A percentile compares a stretch with the other conserved stretches of the same genome.
Evolutionary conservation across 2,329 filamentous ascomycete genomes (phyloP).

Genomic region (Apiospora rasikravindrae): DNA sequence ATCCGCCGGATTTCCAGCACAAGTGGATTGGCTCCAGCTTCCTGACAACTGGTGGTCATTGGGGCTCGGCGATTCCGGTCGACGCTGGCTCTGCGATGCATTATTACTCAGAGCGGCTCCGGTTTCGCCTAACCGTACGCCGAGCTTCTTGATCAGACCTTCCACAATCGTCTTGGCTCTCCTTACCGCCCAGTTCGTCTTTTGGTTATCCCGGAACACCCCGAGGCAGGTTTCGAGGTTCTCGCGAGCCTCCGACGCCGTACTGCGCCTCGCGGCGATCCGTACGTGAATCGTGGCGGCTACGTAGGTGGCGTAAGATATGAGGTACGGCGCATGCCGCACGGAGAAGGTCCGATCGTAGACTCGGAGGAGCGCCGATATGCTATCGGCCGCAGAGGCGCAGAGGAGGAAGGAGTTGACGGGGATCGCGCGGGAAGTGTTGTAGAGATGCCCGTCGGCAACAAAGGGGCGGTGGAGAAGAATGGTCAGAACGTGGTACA

Average conservation of each 20-base stretch:
- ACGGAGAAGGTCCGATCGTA: conserved; percentile 53
- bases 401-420: conserved; percentile 52
- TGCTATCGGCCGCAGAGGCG: conserved; percentile 50
- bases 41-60: background rate
- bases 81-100: background rate
- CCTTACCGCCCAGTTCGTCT: conserved; percentile 55
- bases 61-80: background rate
- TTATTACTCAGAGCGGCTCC: background rate
- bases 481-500: conserved; percentile 57
- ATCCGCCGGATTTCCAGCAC: accelerated
- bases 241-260: conserved; percentile 44
- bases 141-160: conserved; percentile 51
- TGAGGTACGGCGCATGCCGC: conserved; percentile 54
- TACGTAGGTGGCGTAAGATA: conserved; percentile 62
- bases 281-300: conserved; percentile 58
- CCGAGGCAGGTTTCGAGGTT: conserved; percentile 50
- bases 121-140: conserved; percentile 30
- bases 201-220: conserved; percentile 54
- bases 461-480: conserved; percentile 60
- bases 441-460: conserved; percentile 53
- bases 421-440: conserved; percentile 45
- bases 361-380: conserved; percentile 47
- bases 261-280: conserved; percentile 51
- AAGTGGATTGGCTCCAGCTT: background rate
- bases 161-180: conserved; percentile 51